Conservation (phyloP, 306 rosid species). For the Lathyrus tuberosus region DNA sequence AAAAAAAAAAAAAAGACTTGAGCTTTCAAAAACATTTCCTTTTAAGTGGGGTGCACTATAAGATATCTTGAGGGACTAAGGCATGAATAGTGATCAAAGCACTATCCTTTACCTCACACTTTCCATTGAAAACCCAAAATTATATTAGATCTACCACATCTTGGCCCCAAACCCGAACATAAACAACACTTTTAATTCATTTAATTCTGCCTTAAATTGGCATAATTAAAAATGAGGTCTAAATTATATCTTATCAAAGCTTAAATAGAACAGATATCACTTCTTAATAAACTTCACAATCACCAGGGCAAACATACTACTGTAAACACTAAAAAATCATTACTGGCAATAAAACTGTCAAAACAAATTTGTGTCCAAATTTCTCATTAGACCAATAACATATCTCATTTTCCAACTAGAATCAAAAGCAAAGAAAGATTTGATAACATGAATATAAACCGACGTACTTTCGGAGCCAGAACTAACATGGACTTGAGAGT, state of each 20-base stretch:
- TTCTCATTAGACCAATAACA: conserved; percentile 28
- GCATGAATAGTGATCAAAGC: conserved; percentile 10
- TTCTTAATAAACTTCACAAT: neutral
- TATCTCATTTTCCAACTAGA: conserved; percentile 16
- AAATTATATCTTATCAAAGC: conserved; percentile 24
- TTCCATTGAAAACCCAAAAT: conserved; percentile 25
- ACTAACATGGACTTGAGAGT: conserved; percentile 95
- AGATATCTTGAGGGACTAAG: conserved; percentile 8
- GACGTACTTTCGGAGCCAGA: conserved; percentile 85
- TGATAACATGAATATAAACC: conserved; percentile 24
- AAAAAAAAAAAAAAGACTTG: neutral
- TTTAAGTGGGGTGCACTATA: neutral
- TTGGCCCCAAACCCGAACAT: conserved; percentile 7
- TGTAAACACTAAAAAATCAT: conserved; percentile 17
- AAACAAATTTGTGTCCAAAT: conserved; percentile 5
- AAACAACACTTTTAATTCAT: conserved; percentile 17
- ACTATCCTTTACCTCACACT: conserved; percentile 22
- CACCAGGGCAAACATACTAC: conserved; percentile 21
- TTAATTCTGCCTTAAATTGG: conserved; percentile 9
- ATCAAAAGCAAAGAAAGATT: neutral
- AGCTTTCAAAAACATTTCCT: conserved; percentile 9
- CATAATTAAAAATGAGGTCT: conserved; percentile 1
- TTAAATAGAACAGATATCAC: neutral
- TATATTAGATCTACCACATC: conserved; percentile 13
- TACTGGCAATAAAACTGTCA: conserved; percentile 25